A percentile compares a stretch with the other conserved stretches of the same genome.
Evolutionary conservation across 192 early-diverging fungal species (phyloP).

Genomic region (Phlyctochytrium bullatum): DNA sequence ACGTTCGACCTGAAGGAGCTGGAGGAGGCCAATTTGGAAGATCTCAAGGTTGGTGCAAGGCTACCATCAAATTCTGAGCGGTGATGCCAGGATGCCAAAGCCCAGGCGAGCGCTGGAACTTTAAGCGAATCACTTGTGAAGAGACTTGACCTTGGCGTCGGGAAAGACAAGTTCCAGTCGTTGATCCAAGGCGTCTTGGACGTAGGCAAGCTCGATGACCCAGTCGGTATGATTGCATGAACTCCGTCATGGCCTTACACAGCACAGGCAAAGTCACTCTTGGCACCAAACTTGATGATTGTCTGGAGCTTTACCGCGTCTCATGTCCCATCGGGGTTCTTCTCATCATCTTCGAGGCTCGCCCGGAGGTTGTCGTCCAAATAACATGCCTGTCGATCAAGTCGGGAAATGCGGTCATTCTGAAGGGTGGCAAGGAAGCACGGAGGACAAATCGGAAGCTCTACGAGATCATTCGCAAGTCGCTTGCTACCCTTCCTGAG

Average conservation of each 20-base stretch:
- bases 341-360: conserved; percentile 96
- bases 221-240: conserved; percentile 62
- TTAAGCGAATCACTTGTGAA: conserved; percentile 78
- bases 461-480: conserved; percentile 72
- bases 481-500: conserved; percentile 55
- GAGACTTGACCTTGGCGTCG: conserved; percentile 76
- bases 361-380: conserved; percentile 98
- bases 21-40: conserved; percentile 3
- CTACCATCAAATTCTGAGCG: neutral
- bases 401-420: conserved; percentile 94
- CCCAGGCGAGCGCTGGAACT: conserved; percentile 68
- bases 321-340: conserved; percentile 92
- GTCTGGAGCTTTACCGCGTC: conserved; percentile 86
- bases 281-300: conserved; percentile 75
- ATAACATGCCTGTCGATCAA: conserved; percentile 94
- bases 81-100: conserved; percentile 67
- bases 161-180: conserved; percentile 80
- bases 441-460: conserved; percentile 75
- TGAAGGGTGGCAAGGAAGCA: conserved; percentile 97
- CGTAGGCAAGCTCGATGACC: conserved; percentile 80
- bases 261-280: conserved; percentile 59
- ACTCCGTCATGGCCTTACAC: neutral
- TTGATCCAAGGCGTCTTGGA: conserved; percentile 88
- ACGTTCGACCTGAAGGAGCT: too few species aligned
- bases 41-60: neutral